Evolutionary conservation across 2,329 filamentous ascomycete species (phyloP), one percentile per base, ranked within the genome.

Genomic region (Talaromyces funiculosus): DNA sequence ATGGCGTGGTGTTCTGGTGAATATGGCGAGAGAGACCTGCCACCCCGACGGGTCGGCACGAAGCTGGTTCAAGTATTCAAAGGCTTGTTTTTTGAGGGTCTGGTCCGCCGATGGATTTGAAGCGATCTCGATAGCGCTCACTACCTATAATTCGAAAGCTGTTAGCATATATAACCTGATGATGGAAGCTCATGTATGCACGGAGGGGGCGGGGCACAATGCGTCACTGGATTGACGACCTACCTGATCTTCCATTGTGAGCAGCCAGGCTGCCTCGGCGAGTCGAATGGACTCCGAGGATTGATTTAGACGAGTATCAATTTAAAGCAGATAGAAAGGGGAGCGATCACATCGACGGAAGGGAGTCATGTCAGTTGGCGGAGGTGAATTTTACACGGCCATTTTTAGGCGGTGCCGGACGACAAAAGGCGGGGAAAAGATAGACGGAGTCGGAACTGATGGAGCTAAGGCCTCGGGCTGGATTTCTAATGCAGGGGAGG

Each of bases 71-170:
- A 87, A 70, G 67, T 78, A 80, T 49, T 80, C 78, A 65, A 78
- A 79, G 59, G 93, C 92, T 80, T 96, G 92, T 63, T 80, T 77
- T 77, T 93, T 92, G 71, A 95, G 82, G 66, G 81, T 78, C 70
- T 84, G 86, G 75, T 92, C 86, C 69, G 91, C 89, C 69, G 83
- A 78, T 62, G 90, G 90, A 77, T 93, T 88, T 80, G 87, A 94
- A 76, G 91, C 90, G 79, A 97, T 95, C 76, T 94, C 86, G 79
- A 97, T 94, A 77, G 94, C 94, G 80, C 90, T 93, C 79, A 94
- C 90, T 76, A 97, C 87, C 90, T 97, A 61, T 57, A 10, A 61
- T 16, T 20, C 35, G 20, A 38, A 4, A 35, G 20, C 7, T 10
- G 29, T 58, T 33, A 54, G 38, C n/a, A n/a, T 59, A 29, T 37